phyloP scores from a whole-genome alignment of 768 basidiomycete species.

The Tulasnella calospora region DNA sequence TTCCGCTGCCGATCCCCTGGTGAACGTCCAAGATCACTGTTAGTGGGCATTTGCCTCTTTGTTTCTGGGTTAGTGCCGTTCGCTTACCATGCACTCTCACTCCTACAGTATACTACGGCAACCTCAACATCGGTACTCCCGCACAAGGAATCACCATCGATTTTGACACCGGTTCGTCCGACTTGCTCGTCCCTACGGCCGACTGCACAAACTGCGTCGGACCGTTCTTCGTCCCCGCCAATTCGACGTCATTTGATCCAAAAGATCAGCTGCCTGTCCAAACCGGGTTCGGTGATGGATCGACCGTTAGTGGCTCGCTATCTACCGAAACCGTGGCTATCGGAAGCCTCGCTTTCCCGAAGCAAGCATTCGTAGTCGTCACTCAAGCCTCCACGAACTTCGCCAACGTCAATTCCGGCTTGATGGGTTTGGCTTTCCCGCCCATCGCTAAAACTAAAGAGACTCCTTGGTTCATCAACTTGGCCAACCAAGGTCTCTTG shows the following conservation, averaged over 20 bases:
- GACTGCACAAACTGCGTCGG: background rate
- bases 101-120: background rate
- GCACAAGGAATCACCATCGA: slow-evolving; percentile 14
- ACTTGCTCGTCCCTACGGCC: background rate
- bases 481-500: slow-evolving; percentile 30
- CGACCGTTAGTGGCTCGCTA: background rate
- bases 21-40: background rate
- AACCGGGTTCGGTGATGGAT: background rate
- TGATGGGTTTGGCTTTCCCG: background rate
- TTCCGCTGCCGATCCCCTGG: background rate
- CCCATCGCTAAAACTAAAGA: slow-evolving; percentile 5
- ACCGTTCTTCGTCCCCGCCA: background rate
- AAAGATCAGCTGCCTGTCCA: background rate
- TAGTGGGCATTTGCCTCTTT: background rate
- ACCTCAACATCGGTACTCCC: slow-evolving; percentile 12
- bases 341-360: background rate
- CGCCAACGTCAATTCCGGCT: background rate
- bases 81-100: background rate
- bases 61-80: background rate
- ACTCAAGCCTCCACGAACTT: background rate
- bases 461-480: slow-evolving; percentile 32
- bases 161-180: slow-evolving; percentile 27
- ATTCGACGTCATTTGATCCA: background rate
- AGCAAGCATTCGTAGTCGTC: background rate
- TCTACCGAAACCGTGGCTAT: slow-evolving; percentile 11